Evolutionary conservation across 2,329 filamentous ascomycete species (phyloP), one percentile per base, ranked within the genome.

Genomic region (Mariannaea sp.): DNA sequence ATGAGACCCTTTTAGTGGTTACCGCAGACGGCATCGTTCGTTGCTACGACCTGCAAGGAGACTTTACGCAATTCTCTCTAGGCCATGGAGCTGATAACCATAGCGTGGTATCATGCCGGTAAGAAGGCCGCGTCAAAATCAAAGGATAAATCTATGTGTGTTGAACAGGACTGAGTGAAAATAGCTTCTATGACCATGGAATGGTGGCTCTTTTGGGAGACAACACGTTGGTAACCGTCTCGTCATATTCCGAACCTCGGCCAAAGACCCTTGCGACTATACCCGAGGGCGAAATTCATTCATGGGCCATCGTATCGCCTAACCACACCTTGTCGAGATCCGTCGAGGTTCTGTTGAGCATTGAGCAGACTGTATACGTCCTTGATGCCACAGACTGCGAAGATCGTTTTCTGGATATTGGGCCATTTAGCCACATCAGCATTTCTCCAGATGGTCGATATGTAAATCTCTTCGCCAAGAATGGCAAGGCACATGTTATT

Each of bases 41-140:
- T 55, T 94, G 91, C 71, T 97, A 92, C 70, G 90, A 94, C 67
- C 77, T 99, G n/a, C 89, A 96, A 70, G 90, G 89, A 57, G 93
- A 97, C 69, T 99, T 99, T 69, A 90, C 88, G 13, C 92, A 96
- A 53, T 99, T 97, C 72, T 92, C 90, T 1, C 79, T 99, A 0
- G 94, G 93, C 48, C 88, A 95, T 71, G 90, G 90, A 19, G 87
- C 92, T 19, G 94, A 97, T 65, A 90, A 96, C 60, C 85, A 88
- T 66, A 89, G 93, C 20, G 92, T 99, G 16, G 80, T 86, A 61
- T 87, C 87, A n/a, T 97, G 93, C 75, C 86, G 86, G 73, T 77
- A 68, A 48, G 70, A 26, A n/a, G n/a, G n/a, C n/a, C n/a, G n/a
- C n/a, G n/a, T n/a, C n/a, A n/a, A n/a, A n/a, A n/a, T n/a, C n/a